These are phyloP conservation scores for Mollisiaceae sp. DNA, from an alignment of 2,329 filamentous ascomycete genomes.

Conservation along the genomic window DNA sequence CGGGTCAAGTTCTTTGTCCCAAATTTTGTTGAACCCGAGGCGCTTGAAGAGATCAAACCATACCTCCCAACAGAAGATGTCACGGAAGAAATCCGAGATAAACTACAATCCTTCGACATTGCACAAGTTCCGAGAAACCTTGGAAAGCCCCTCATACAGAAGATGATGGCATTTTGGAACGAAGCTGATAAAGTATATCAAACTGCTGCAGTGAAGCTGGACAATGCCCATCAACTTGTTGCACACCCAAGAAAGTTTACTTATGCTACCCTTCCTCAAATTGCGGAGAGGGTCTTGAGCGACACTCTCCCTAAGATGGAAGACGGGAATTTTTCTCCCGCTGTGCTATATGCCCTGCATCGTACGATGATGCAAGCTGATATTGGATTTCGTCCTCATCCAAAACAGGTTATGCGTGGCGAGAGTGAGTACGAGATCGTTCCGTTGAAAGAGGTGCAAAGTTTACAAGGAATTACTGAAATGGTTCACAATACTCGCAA, in stretches of 20 bases:
- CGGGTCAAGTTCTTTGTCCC: constrained; percentile 51
- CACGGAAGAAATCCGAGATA: constrained; percentile 42
- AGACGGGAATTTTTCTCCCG: constrained; percentile 48
- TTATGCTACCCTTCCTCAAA: constrained; percentile 49
- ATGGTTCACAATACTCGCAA: constrained; percentile 59
- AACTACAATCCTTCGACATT: constrained; percentile 45
- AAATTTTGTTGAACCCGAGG: constrained; percentile 48
- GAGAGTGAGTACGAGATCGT: constrained; percentile 68
- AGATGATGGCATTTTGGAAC: constrained; percentile 50
- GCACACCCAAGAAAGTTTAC: constrained; percentile 50
- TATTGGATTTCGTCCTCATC: constrained; percentile 62
- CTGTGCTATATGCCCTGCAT: constrained; percentile 72
- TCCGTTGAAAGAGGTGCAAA: constrained; percentile 57
- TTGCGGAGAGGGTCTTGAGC: constrained; percentile 49
- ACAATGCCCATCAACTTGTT: constrained; percentile 53
- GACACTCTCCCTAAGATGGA: constrained; percentile 27
- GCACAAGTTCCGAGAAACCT: constrained; percentile 50
- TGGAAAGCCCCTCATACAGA: constrained; percentile 49
- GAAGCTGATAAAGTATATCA: constrained; percentile 54
- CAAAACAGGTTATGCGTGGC: constrained; percentile 51
- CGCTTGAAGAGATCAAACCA: constrained; percentile 50
- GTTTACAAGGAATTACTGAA: constrained; percentile 55
- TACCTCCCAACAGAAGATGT: constrained; percentile 50
- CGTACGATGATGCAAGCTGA: constrained; percentile 65
- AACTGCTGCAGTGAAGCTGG: constrained; percentile 50